phyloP scores from a whole-genome alignment of 2,329 filamentous ascomycete species.

The Claviceps spartinae region DNA sequence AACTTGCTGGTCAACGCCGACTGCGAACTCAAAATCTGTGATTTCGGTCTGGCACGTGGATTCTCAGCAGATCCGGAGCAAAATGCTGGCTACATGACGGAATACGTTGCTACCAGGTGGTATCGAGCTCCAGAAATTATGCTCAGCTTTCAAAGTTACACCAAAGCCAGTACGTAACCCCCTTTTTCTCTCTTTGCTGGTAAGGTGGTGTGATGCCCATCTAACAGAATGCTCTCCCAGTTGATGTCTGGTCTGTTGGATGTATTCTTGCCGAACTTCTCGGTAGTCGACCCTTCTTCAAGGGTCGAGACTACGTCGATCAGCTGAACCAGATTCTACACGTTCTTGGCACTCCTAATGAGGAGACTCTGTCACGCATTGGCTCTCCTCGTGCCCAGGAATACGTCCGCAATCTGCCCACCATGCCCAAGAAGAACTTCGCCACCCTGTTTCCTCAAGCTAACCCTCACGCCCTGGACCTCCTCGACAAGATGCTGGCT shows the following conservation, averaged over 20 bases:
- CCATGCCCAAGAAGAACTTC: conserved; percentile 90
- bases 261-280: conserved; percentile 95
- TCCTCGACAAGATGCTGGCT: conserved; percentile 92
- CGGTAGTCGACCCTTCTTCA: conserved; percentile 95
- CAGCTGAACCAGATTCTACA: conserved; percentile 98
- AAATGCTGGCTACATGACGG: conserved; percentile 98
- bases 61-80: conserved; percentile 97
- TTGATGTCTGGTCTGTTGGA: conserved; percentile 98
- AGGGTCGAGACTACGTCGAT: conserved; percentile 97
- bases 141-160: conserved; percentile 99
- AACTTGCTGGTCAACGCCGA: conserved; percentile 97
- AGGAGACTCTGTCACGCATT: conserved; percentile 86
- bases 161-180: conserved; percentile 83
- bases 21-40: conserved; percentile 98
- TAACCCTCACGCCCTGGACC: conserved; percentile 88
- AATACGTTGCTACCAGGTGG: conserved; percentile 97
- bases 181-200: not conserved
- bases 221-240: conserved; percentile 30
- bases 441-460: conserved; percentile 79
- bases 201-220: not conserved
- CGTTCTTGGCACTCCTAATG: conserved; percentile 91
- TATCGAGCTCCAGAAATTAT: conserved; percentile 93
- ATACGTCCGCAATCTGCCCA: conserved; percentile 92
- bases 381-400: conserved; percentile 92
- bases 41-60: conserved; percentile 90